Evolutionary conservation across 73 alveolate species (phyloP).

Genomic region (Tetrahymena thermophila): DNA sequence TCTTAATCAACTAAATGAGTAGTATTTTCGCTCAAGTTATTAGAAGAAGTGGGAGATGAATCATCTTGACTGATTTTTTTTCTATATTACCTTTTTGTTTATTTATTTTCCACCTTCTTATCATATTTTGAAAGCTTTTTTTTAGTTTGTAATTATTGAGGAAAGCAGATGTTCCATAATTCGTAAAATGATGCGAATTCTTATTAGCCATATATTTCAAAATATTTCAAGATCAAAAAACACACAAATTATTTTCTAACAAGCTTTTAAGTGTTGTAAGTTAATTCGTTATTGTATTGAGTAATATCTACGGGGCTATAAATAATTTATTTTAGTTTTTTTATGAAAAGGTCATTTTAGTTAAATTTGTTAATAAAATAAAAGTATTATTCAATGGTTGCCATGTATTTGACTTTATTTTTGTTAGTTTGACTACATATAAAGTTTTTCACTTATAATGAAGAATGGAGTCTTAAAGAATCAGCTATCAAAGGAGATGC

Average conservation of each 20-base stretch:
- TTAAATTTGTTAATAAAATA: no score
- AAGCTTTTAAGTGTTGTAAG: no score
- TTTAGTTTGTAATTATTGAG: not conserved
- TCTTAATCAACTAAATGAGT: no score
- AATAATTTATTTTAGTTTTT: not conserved
- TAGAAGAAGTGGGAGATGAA: no score
- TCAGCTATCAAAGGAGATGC: not conserved
- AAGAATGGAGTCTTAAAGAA: not conserved
- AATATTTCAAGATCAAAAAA: not conserved
- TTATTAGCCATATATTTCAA: not conserved
- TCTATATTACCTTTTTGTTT: no score
- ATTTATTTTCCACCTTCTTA: no score
- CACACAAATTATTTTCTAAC: not conserved
- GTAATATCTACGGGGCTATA: not conserved
- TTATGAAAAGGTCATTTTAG: not conserved
- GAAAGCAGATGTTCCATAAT: not conserved
- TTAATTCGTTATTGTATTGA: no score
- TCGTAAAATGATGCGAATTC: not conserved
- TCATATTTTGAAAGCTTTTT: not conserved
- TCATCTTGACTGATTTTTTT: no score
- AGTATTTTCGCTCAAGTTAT: no score
- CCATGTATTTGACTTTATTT: not conserved
- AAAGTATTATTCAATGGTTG: not conserved
- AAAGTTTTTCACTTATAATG: no score
- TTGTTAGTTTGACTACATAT: no score